Evolutionary conservation across 352 stramenopile genomes (phyloP), one percentile per base, ranked within the genome.

Genomic region (Peronospora farinosa): DNA sequence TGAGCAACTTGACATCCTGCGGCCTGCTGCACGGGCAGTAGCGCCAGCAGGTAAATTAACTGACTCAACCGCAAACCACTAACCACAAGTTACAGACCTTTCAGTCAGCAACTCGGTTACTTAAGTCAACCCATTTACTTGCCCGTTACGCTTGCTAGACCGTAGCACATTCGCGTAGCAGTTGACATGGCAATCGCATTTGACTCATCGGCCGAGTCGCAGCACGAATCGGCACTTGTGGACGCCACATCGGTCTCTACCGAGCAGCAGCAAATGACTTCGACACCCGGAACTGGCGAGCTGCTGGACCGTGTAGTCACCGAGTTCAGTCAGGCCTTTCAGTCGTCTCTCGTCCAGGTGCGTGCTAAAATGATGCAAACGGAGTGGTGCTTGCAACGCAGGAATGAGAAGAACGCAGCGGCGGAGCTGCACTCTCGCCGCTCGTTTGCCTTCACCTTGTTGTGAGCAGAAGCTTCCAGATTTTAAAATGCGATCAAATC

Each of bases 311-410:
- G 61, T 39, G 60, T 72, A 23, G 63, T 60, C 27, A 40, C 60
- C 19, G 59, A 72, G 56, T 60, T 72, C 37, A 68, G 62, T 41
- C 51, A 63, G 44, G 60, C 63, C 33, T 72, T 72, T 54, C 63
- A 72, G 51, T 58, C 60, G 31, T 69, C 63, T 23, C 51, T 72
- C 16, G 42, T 56, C 12, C 57, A 72, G 63, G 63, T 72, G 47
- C 47, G 59, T 58, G 21, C 1, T 10, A 32, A 36, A n/a, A 16
- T 19, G 11, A 25, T 23, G 15, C 28, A 43, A 44, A 46, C 28
- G 16, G 32, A 16, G 30, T 30, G 30, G 27, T 47, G 49, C 7
- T 21, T 47, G 47, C 15, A 27, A 28, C 5, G 12, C 25, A 12
- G 13, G 13, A 36, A 28, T 25, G 12, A 21, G 16, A 38, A 10